Base-by-base conservation (phyloP, 2,329 filamentous ascomycete species). In the Botrytis porri region DNA sequence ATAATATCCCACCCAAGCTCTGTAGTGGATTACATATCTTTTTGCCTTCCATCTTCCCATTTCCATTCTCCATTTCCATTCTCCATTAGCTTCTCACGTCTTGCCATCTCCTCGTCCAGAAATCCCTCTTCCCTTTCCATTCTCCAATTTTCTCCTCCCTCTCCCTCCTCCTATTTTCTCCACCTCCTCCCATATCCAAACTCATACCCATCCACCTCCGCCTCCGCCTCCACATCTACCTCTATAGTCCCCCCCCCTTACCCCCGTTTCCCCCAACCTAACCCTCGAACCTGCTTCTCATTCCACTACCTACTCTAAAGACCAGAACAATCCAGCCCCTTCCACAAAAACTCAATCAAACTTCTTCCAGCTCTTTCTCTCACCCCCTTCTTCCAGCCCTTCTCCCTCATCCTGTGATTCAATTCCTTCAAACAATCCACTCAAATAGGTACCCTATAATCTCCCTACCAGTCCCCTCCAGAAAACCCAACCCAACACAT, bases 111-210 rank as follows among this genome's bases (percentile, higher is more conserved):
- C n/a, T 14, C 29, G 14, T 20, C 6, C 7, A n/a, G 7, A 20
- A 7, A 2, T 20, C 20, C 2, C 7, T 59, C 16, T 4, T 9
- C 3, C 29, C 29, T 32, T 0, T 16, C n/a, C 16, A 3, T 12
- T 3, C 54, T 59, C 54, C 54, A 0, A 1, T 20, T 20, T 32
- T 1, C 7, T 59, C 16, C 1, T 9, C 3, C 29, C 29, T 32
- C 0, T 16, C n/a, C 16, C 7, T 12, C 7, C 54, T 59, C 54
- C 54, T 2, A 1, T 20, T 20, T 20, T 0, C 16, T 22, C 6
- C 8, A 3, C 16, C 35, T 59, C n/a, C 51, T 57, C 12, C 8
- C 14, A 57, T 16, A 57, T 18, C 14, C 12, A 32, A 1, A 48
- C 25, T 20, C 20, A 48, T 48, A 48, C 45, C 7, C 18, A 20